Percentiles rank a stretch among this genome's conserved stretches.
phyloP scores from a whole-genome alignment of 768 basidiomycete genomes.

The Clathrus columnatus region DNA sequence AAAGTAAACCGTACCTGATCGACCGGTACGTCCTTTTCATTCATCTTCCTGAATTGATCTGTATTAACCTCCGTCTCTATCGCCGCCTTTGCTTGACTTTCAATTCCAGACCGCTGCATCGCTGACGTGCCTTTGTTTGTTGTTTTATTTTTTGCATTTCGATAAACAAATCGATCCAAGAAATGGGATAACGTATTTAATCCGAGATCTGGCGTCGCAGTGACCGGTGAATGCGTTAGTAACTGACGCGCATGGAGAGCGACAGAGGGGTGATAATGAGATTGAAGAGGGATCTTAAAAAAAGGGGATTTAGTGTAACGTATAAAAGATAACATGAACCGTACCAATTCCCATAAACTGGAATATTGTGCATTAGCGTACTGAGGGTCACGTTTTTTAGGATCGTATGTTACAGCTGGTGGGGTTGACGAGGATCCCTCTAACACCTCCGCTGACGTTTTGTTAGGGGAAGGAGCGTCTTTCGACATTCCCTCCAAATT shows the following conservation, averaged over 20 bases:
- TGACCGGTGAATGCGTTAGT: constrained; percentile 60
- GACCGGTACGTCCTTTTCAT: constrained; percentile 65
- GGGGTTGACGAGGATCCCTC: not conserved
- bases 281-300: constrained; percentile 60
- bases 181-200: constrained; percentile 92
- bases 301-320: not conserved
- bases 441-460: too few species aligned
- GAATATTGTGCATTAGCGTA: constrained; percentile 72
- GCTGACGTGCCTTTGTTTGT: constrained; percentile 71
- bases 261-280: constrained; percentile 88
- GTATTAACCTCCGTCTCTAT: constrained; percentile 54
- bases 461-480: not conserved
- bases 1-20: constrained; percentile 56
- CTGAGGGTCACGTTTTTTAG: constrained; percentile 82
- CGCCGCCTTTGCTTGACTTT: constrained; percentile 53
- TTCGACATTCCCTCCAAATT: not conserved
- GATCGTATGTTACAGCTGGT: constrained; percentile 51
- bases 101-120: constrained; percentile 91
- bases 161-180: constrained; percentile 94
- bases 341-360: constrained; percentile 85
- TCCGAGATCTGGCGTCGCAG: constrained; percentile 79
- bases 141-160: constrained; percentile 73
- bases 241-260: constrained; percentile 82
- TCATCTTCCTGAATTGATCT: constrained; percentile 61
- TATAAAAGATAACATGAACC: constrained; percentile 19